Base-by-base conservation (phyloP, 164 flowering plant genomes). In the Umbilicus rupestris region DNA sequence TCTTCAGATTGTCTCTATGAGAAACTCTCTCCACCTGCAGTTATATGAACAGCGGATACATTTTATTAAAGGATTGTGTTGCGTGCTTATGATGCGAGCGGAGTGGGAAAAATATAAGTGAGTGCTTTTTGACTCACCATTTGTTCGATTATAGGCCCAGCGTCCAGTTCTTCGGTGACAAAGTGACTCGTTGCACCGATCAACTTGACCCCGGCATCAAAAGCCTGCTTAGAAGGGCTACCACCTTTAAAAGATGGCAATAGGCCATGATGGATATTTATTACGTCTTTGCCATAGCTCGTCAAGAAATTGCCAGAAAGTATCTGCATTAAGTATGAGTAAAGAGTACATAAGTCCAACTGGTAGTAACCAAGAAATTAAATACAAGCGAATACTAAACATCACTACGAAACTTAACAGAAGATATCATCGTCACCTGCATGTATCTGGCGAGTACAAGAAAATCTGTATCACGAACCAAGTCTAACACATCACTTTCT, bases 191-290 rank as follows among this genome's bases (percentile, higher is more conserved):
- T 93, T 69, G 96, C 96, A 66, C 97, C 97, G 75, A 90, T 93
- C 74, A 93, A 75, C 68, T 93, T 90, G 39, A 90, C 97, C 63
- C 97, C 98, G 62, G 94, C 86, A 39, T 90, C 96, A 81, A 80
- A 90, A 20, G 97, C 92, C 96, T 90, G 98, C 73, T 75, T 88
- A 60, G 87, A 81, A 67, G 97, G 98, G 74, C 78, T 68, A 28
- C 98, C 96, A 74, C 98, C 98, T 83, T 93, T 90, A 71, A 93
- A 93, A 71, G 98, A 93, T 41, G 97, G 97, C 73, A 93, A 75
- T 69, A 90, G 94, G 28, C 98, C 97, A 77, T 90, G 98, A 68
- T 94, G 98, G 73, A 94, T 93, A 71, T 93, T 93, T 39, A 90
- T 94, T 65, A 89, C 29, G 74, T 94, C 97, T 75, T 84, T 90